Conservation (phyloP, 306 rosid species). For the Aeschynomene evenia region DNA sequence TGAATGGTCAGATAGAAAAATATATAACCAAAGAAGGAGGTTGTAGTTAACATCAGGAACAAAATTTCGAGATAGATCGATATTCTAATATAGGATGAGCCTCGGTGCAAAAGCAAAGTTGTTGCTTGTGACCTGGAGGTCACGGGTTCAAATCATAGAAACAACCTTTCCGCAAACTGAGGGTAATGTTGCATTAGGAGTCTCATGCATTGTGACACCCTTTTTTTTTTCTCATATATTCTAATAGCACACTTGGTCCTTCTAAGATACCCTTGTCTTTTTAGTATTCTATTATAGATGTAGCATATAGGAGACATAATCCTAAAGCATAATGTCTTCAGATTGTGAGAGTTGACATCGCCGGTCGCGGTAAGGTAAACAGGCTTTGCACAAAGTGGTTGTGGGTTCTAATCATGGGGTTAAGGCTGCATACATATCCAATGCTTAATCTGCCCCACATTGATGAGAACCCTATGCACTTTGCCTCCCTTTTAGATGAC, state of each 20-base stretch:
- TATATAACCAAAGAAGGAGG: conserved; percentile 22
- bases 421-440: too few relatives aligned
- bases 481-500: background rate
- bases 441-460: too few relatives aligned
- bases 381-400: background rate
- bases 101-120: too few relatives aligned
- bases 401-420: too few relatives aligned
- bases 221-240: too few relatives aligned
- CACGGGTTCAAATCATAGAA: too few relatives aligned
- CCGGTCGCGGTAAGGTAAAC: background rate
- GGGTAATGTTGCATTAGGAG: too few relatives aligned
- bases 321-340: background rate
- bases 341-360: background rate
- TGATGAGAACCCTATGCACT: background rate
- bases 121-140: too few relatives aligned
- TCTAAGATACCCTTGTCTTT: conserved; percentile 11
- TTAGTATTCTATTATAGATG: conserved; percentile 3
- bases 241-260: background rate
- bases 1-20: background rate
- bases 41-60: conserved; percentile 44
- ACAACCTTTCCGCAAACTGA: too few relatives aligned
- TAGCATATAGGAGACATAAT: background rate
- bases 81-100: too few relatives aligned
- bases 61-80: conserved; percentile 22
- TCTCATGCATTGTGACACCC: too few relatives aligned